These are phyloP conservation scores for Rubus parviflorus DNA, from an alignment of 306 rosid genomes.

Conservation along the genomic window DNA sequence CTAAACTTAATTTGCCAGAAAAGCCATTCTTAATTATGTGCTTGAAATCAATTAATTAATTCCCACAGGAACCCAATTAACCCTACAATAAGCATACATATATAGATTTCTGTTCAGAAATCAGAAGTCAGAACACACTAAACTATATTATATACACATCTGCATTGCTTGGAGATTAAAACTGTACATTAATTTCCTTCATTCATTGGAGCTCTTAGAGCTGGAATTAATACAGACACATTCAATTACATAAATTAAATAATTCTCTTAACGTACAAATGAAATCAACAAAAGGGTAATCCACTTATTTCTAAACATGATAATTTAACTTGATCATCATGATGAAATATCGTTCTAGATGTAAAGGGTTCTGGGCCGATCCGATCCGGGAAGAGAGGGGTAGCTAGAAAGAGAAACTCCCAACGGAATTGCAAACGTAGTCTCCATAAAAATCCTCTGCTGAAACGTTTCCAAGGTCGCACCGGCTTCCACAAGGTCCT, in stretches of 20 bases:
- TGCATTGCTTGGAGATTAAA: background rate
- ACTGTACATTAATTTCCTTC: background rate
- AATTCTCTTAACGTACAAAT: background rate
- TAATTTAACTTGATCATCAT: background rate
- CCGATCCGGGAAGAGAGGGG: slow-evolving; percentile 40
- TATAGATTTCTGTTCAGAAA: background rate
- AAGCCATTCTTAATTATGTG: background rate
- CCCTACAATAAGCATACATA: background rate
- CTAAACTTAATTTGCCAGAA: background rate
- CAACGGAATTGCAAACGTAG: slow-evolving; percentile 58
- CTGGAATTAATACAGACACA: background rate
- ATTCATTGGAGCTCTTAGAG: background rate
- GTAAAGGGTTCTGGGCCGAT: slow-evolving; percentile 42
- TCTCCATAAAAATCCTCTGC: slow-evolving; percentile 56
- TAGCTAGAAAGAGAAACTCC: slow-evolving; percentile 51
- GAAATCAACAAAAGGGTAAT: background rate
- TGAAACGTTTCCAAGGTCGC: slow-evolving; percentile 51
- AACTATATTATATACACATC: background rate
- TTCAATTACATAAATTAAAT: background rate
- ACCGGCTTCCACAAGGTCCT: slow-evolving; percentile 49
- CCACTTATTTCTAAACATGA: background rate
- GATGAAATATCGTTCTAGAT: slow-evolving; percentile 23
- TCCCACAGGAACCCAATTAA: background rate
- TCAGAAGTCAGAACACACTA: background rate
- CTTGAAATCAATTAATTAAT: too few species aligned